These are phyloP conservation scores for Tarenaya hassleriana DNA, from an alignment of 345 rosid species.

Conservation along the genomic window DNA sequence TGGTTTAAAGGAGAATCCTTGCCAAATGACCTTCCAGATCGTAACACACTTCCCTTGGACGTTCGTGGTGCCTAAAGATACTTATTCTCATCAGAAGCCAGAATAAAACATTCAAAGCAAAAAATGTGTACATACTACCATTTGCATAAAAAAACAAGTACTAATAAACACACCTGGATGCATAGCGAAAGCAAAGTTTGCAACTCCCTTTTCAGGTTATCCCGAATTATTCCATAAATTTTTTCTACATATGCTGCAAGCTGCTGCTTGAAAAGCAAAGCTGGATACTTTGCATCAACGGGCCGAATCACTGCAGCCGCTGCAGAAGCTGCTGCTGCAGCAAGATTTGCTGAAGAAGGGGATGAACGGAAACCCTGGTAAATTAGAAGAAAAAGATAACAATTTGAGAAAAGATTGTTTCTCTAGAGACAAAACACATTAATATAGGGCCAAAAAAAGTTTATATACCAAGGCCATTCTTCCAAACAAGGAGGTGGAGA, in stretches of 20 bases:
- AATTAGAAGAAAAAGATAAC: constrained; percentile 13
- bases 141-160: constrained; percentile 16
- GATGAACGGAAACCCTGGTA: constrained; percentile 91
- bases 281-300: constrained; percentile 93
- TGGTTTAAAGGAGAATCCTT: constrained; percentile 78
- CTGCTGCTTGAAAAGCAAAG: constrained; percentile 90
- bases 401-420: constrained; percentile 2
- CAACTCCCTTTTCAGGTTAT: constrained; percentile 89
- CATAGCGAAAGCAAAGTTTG: constrained; percentile 73
- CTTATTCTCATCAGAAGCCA: constrained; percentile 17
- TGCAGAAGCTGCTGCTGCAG: constrained; percentile 51
- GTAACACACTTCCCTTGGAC: constrained; percentile 61
- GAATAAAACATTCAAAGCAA: constrained; percentile 14
- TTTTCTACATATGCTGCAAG: constrained; percentile 96
- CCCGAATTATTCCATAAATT: constrained; percentile 91
- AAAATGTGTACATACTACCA: constrained; percentile 1
- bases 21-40: constrained; percentile 73
- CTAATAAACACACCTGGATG: constrained; percentile 67
- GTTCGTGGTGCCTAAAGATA: constrained; percentile 79
- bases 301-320: constrained; percentile 73
- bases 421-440: constrained; percentile 3
- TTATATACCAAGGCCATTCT: constrained; percentile 82
- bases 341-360: constrained; percentile 68
- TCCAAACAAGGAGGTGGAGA: constrained; percentile 81
- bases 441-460: constrained; percentile 5